phyloP scores from a whole-genome alignment of 208 protist genomes.

The Kentomonas sorsogonicus region DNA sequence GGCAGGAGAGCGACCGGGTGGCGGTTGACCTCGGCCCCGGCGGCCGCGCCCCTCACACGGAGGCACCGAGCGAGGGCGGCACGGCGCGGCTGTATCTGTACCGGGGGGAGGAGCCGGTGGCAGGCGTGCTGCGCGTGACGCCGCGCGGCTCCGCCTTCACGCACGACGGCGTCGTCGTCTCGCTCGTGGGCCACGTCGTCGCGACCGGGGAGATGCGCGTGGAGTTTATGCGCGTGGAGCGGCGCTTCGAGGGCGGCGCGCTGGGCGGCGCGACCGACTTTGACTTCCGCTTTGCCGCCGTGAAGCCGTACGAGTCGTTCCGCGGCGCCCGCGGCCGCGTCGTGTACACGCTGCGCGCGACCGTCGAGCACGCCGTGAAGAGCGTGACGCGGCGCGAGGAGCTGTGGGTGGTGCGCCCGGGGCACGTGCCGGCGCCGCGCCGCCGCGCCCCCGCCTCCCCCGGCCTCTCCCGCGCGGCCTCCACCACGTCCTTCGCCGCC shows the following conservation, averaged over 20 bases:
- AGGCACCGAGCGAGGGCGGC: slow-evolving; percentile 21
- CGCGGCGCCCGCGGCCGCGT: slow-evolving; percentile 63
- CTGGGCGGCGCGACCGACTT: slow-evolving; percentile 35
- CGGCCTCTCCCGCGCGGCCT: slow-evolving; percentile 73
- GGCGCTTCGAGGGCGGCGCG: slow-evolving; percentile 63
- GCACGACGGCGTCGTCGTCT: slow-evolving; percentile 68
- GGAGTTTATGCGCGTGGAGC: slow-evolving; percentile 63
- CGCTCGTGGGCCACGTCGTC: slow-evolving; percentile 51
- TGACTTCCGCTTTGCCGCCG: slow-evolving; percentile 66
- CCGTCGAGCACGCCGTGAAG: slow-evolving; percentile 59
- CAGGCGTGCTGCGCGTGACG: slow-evolving; percentile 44
- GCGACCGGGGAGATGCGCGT: slow-evolving; percentile 12
- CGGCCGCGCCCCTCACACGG: slow-evolving; percentile 2
- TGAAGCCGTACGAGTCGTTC: slow-evolving; percentile 85
- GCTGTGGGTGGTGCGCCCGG: slow-evolving; percentile 67
- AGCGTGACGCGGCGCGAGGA: slow-evolving; percentile 52
- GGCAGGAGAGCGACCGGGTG: slow-evolving; percentile 26
- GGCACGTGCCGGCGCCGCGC: slow-evolving; percentile 31
- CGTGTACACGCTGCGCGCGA: slow-evolving; percentile 58
- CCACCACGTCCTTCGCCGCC: too few relatives aligned
- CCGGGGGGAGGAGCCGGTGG: slow-evolving; percentile 38
- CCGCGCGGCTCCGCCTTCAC: slow-evolving; percentile 50
- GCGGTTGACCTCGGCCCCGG: slow-evolving; percentile 30
- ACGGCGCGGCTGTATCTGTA: slow-evolving; percentile 63
- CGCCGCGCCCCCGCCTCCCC: slow-evolving; percentile 48